Conservation (phyloP, 495 filamentous ascomycete species). For the Hypoxylon cercidicola region DNA sequence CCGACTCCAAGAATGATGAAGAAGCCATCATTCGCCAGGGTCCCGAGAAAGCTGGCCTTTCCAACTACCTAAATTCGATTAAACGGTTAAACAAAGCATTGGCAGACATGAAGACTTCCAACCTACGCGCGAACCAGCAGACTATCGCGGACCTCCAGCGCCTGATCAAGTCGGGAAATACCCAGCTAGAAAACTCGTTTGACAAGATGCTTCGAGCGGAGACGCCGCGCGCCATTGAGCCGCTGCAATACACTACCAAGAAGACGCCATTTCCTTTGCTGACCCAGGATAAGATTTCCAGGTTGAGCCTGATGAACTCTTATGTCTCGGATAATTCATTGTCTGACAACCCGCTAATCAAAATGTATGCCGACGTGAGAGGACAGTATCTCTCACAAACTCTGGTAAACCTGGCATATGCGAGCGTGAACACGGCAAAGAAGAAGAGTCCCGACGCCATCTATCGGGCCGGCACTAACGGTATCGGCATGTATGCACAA, state of each 20-base stretch:
- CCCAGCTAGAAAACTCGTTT: slow-evolving; percentile 84
- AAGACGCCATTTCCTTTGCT: slow-evolving; percentile 64
- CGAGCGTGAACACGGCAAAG: slow-evolving; percentile 87
- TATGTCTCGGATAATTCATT: slow-evolving; percentile 60
- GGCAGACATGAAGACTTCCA: slow-evolving; percentile 81
- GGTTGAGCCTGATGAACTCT: slow-evolving; percentile 62
- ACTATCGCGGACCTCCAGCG: slow-evolving; percentile 82
- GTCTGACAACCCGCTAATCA: slow-evolving; percentile 71
- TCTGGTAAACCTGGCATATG: slow-evolving; percentile 84
- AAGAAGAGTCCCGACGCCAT: slow-evolving; percentile 80
- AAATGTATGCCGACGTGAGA: slow-evolving; percentile 85
- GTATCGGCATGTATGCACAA: slow-evolving; percentile 88
- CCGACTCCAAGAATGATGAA: slow-evolving; percentile 87
- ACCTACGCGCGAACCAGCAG: slow-evolving; percentile 90
- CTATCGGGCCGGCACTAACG: slow-evolving; percentile 91
- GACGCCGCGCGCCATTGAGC: slow-evolving; percentile 80
- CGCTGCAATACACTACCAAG: slow-evolving; percentile 93
- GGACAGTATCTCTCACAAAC: slow-evolving; percentile 84
- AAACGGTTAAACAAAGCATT: slow-evolving; percentile 87
- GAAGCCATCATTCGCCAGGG: slow-evolving; percentile 90
- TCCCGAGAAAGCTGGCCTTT: slow-evolving; percentile 79
- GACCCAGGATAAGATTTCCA: slow-evolving; percentile 60
- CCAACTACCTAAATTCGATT: slow-evolving; percentile 88
- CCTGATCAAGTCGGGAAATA: slow-evolving; percentile 79
- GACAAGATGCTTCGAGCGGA: slow-evolving; percentile 74